Evolutionary conservation across 805 yeast species (phyloP).

Genomic region (Wickerhamiella dianesei): DNA sequence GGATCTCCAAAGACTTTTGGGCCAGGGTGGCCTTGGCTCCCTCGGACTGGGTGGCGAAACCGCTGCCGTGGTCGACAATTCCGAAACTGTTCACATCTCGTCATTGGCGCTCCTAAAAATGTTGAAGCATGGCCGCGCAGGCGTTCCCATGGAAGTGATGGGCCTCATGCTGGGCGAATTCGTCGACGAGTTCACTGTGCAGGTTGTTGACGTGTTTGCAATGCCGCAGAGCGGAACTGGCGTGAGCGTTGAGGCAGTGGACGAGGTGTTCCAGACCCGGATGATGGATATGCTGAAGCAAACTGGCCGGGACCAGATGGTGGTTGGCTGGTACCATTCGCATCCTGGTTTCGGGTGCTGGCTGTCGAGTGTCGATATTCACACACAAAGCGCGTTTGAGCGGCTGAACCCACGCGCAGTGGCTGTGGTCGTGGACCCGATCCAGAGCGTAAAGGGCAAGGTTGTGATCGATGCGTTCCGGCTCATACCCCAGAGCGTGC

Average conservation of each 20-base stretch:
- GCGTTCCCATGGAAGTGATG: constrained; percentile 79
- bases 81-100: constrained; percentile 93
- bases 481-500: constrained; percentile 68
- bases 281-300: constrained; percentile 99
- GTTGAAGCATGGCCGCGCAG: constrained; percentile 86
- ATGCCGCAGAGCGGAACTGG: constrained; percentile 98
- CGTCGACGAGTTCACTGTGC: constrained; percentile 92
- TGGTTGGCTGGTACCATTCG: constrained; percentile 99
- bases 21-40: constrained; percentile 24
- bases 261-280: constrained; percentile 94
- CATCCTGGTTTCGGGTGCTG: constrained; percentile 99
- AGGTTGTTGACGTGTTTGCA: constrained; percentile 95
- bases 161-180: constrained; percentile 98
- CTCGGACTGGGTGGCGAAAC: constrained; percentile 31
- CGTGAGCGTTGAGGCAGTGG: constrained; percentile 97
- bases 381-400: constrained; percentile 95
- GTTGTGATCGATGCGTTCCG: constrained; percentile 98
- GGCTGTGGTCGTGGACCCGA: constrained; percentile 97
- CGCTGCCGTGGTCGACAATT: constrained; percentile 79
- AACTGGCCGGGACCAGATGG: constrained; percentile 98
- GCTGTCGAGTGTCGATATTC: constrained; percentile 94
- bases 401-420: constrained; percentile 92
- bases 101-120: constrained; percentile 88
- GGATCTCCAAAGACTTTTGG: constrained; percentile 25
- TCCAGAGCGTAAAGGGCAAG: constrained; percentile 96